Evolutionary conservation across 2,329 filamentous ascomycete genomes (phyloP).

Genomic region (Diaporthe helianthi): DNA sequence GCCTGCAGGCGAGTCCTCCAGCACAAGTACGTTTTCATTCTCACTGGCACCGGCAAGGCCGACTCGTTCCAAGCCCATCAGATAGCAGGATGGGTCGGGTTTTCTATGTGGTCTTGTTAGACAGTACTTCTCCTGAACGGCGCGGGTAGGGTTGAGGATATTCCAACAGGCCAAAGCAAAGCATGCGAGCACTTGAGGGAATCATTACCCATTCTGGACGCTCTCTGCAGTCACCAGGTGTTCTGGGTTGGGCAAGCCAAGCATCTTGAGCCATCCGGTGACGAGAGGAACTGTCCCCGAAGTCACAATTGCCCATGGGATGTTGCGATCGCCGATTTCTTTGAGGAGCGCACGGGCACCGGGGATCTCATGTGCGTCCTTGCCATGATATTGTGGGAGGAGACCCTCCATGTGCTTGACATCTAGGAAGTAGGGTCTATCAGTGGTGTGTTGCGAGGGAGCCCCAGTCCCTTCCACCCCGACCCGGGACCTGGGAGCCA

Average conservation of each 20-base stretch:
- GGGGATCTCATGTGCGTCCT: constrained; percentile 83
- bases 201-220: constrained; percentile 60
- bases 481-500: neutral
- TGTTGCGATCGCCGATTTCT: constrained; percentile 65
- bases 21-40: constrained; percentile 66
- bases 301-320: constrained; percentile 87
- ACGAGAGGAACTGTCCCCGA: constrained; percentile 75
- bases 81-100: constrained; percentile 78
- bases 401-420: constrained; percentile 78
- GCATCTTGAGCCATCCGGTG: constrained; percentile 73
- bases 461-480: neutral
- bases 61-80: constrained; percentile 69
- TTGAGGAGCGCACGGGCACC: constrained; percentile 77
- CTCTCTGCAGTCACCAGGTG: constrained; percentile 79
- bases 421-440: constrained; percentile 58
- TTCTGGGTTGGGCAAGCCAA: constrained; percentile 69
- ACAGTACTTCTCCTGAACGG: neutral
- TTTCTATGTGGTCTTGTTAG: constrained; percentile 55
- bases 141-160: neutral
- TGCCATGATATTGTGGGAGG: constrained; percentile 78
- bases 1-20: constrained; percentile 90
- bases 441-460: constrained; percentile 10
- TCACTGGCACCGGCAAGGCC: constrained; percentile 55
- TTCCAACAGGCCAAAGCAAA: neutral
- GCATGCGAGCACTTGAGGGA: neutral